These are phyloP conservation scores for Carnegiea gigantea DNA, from an alignment of 179 eudicot genomes.

Conservation along the genomic window DNA sequence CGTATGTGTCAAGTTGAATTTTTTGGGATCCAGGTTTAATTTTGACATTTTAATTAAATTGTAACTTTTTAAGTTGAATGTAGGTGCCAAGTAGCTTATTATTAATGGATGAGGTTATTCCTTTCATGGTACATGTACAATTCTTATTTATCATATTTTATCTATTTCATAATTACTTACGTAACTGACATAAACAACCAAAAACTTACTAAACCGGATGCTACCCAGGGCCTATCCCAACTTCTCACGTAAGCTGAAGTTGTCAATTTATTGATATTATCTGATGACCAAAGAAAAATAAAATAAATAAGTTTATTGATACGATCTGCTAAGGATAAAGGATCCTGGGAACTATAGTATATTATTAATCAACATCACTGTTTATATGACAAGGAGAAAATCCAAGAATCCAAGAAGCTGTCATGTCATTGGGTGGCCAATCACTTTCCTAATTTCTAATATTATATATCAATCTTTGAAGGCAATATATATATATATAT, in stretches of 20 bases:
- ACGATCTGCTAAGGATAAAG: not conserved
- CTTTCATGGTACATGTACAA: too few relatives aligned
- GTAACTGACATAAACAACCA: too few relatives aligned
- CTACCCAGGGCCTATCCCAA: not conserved
- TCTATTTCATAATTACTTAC: too few relatives aligned
- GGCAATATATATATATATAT: too few relatives aligned
- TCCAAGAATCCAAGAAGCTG: not conserved
- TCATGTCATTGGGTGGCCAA: slow-evolving; percentile 2
- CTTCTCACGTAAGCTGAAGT: not conserved
- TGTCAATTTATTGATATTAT: not conserved
- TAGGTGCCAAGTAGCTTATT: too few relatives aligned
- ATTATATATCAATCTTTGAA: not conserved
- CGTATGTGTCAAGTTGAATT: too few relatives aligned
- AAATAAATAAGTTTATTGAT: not conserved
- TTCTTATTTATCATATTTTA: too few relatives aligned
- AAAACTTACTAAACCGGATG: too few relatives aligned
- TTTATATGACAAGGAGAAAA: not conserved
- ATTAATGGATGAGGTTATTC: too few relatives aligned
- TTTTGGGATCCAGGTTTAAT: too few relatives aligned
- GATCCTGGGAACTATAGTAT: not conserved
- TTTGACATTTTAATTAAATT: too few relatives aligned
- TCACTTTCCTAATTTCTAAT: not conserved
- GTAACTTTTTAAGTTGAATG: too few relatives aligned
- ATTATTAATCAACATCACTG: not conserved
- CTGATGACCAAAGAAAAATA: not conserved